Evolutionary conservation across 2,329 filamentous ascomycete species (phyloP).

Genomic region (Aciculosporium take): DNA sequence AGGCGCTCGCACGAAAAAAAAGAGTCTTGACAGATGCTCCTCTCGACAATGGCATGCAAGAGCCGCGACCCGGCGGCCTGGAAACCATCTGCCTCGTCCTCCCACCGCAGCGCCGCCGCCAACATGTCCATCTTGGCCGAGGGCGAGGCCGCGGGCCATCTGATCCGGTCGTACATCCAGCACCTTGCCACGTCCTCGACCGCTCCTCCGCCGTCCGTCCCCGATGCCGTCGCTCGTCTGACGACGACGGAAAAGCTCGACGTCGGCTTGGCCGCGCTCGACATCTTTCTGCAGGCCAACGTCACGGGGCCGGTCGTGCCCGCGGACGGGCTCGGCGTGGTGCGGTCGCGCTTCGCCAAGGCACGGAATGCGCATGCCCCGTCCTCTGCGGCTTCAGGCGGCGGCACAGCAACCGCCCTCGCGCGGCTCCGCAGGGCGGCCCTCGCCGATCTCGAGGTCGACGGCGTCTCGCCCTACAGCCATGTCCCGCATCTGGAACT

Average conservation of each 20-base stretch:
- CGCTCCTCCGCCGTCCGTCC: not conserved
- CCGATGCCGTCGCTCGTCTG: conserved; percentile 1
- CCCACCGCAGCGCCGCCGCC: conserved; percentile 5
- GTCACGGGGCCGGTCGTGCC: conserved; percentile 73
- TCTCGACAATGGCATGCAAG: not conserved
- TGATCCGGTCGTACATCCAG: conserved; percentile 5
- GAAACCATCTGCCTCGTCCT: conserved; percentile 4
- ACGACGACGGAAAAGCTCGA: conserved; percentile 10
- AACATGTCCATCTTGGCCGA: conserved; percentile 7
- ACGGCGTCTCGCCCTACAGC: conserved; percentile 76
- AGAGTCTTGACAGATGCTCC: too few species aligned
- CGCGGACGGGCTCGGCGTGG: conserved; percentile 8
- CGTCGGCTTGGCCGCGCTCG: conserved; percentile 32
- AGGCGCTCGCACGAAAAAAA: not conserved
- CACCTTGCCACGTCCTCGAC: not conserved
- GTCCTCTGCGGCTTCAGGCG: not conserved
- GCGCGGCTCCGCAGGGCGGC: conserved; percentile 39
- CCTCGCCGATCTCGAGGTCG: conserved; percentile 56
- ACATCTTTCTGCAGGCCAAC: conserved; percentile 73
- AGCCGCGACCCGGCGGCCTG: conserved; percentile 1
- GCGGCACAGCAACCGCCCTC: conserved; percentile 14
- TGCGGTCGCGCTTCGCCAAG: conserved; percentile 26
- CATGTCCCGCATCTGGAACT: conserved; percentile 75
- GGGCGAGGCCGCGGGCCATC: conserved; percentile 2
- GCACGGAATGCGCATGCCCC: conserved; percentile 16